Base-by-base conservation (phyloP, 2,329 filamentous ascomycete species). In the Calycina herbarum region DNA sequence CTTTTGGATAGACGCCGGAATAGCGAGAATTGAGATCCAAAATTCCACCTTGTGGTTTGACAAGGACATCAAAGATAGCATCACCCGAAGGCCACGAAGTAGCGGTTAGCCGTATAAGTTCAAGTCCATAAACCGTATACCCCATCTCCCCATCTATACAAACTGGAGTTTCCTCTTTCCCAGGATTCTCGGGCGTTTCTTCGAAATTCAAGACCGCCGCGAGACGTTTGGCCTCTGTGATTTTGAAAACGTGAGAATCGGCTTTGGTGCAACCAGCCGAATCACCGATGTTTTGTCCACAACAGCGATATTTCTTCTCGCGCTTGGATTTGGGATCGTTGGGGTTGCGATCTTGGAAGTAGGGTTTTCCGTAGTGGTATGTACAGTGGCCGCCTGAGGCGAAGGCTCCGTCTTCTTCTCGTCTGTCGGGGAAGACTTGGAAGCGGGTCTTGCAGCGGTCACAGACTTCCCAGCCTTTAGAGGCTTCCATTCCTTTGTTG, bases 111-210 rank as follows among this genome's bases (percentile, higher is more conserved):
- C 95, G 92, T 64, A 98, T 89, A 20, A 99, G 84, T 77, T 99
- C 95, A 69, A 98, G 81, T 0, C 96, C 95, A 60, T 90, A 78
- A 0, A 92, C 91, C 0, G 96, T 99, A 75, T 96, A 98, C 4
- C 92, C 92, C 95, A 99, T 99, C 76, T 99, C 95, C 73, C 95
- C 98, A 76, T 99, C 95, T 73, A 99, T 94, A 69, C 88, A 90
- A 11, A 98, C 87, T 2, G 90, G 92, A 42, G 85, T 85, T 62
- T 84, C 79, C 1, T 81, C 79, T 1, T 80, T 82, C 1, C 78
- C 72, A 1, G 80, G 76, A 70, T 93, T 93, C 13, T 82, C 78
- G 0, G 94, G 94, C 0, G 95, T 98, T 67, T 86, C 79, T 64
- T 87, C 84, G 76, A 96, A 99, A 61, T 94, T 93, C 72, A 96